Conservation (phyloP, 2,329 filamentous ascomycete species). For the Paracamarosporium sp. region DNA sequence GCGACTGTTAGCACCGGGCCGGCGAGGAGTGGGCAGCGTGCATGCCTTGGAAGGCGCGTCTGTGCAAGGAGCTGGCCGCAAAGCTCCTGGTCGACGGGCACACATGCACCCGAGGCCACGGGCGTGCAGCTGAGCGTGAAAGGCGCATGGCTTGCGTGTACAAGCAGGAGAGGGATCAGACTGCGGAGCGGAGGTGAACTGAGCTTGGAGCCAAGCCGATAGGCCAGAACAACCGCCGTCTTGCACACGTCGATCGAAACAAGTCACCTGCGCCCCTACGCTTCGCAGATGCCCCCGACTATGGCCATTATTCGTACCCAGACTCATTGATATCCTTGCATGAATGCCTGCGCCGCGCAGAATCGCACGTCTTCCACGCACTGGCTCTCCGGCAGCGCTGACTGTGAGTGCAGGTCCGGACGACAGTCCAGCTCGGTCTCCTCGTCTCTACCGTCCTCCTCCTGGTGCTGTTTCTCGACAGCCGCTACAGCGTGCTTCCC, state of each 20-base stretch:
- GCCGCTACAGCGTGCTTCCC: slow-evolving; percentile 85
- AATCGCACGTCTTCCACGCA: slow-evolving; percentile 36
- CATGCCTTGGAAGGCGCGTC: slow-evolving; percentile 40
- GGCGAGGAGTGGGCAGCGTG: not conserved
- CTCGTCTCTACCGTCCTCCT: slow-evolving; percentile 69
- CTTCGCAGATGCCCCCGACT: not conserved
- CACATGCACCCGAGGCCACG: slow-evolving; percentile 3
- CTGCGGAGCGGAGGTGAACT: slow-evolving; percentile 20
- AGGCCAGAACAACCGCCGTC: slow-evolving; percentile 15
- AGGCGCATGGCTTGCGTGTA: slow-evolving; percentile 5
- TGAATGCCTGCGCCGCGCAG: slow-evolving; percentile 51
- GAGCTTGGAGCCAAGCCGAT: slow-evolving; percentile 26
- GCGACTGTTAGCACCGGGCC: slow-evolving; percentile 19
- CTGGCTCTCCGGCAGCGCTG: slow-evolving; percentile 11
- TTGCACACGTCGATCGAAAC: slow-evolving; percentile 7
- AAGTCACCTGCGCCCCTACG: slow-evolving; percentile 13
- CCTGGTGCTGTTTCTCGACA: slow-evolving; percentile 82
- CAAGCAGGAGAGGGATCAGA: not conserved
- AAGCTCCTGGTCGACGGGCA: slow-evolving; percentile 19
- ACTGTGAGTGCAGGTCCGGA: slow-evolving; percentile 53
- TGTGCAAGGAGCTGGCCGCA: slow-evolving; percentile 21
- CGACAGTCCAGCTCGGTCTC: slow-evolving; percentile 76
- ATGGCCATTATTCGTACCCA: not conserved
- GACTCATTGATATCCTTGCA: not conserved
- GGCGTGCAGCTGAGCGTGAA: slow-evolving; percentile 7